Base-by-base conservation (phyloP, 805 yeast species). In the Cyberlindnera xishuangbannaensis region DNA sequence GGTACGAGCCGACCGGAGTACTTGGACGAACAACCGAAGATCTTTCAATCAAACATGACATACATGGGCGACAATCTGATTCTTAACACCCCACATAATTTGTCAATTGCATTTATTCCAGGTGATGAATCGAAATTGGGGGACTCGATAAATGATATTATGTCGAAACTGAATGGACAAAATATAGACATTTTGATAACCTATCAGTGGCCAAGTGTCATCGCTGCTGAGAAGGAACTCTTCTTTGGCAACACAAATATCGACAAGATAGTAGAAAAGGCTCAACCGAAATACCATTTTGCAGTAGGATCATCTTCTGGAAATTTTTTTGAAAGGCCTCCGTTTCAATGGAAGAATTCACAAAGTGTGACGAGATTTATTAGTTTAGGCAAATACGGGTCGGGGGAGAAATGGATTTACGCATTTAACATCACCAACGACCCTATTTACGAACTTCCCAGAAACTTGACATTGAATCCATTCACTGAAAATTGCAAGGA, bases 271-370 rank as follows among this genome's bases (percentile, higher is more conserved):
- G 68, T 74, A 2, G 53, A 56, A 29, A 38, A 47, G 13, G 33
- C 62, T 3, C 64, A 67, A 39, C 95, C 95, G 3, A 61, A 75
- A 36, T 84, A 84, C 50, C 82, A 80, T 55, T 78, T 84, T 48
- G 62, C 75, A 3, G 69, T 65, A 16, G 83, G 83, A 0, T 55
- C 66, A 27, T 63, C 65, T 11, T 30, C 51, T 1, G 75, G 77
- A 1, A 59, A 61, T 25, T 75, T 67, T 47, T 59, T 63, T 41
- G 86, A 83, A 46, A 58, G 73, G 37, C 51, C 59, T 15, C 77
- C 85, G 1, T 77, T 83, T 48, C 43, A 60, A 32, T 79, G 85
- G 85, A 55, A 56, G 14, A 63, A 60, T 3, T 25, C 43, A 13
- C 64, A 57, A 0, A 48, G 64, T 11, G 49, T 67, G 2, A 73